Conservation (phyloP, 163 green algal genomes). For the Botryococcus braunii region DNA sequence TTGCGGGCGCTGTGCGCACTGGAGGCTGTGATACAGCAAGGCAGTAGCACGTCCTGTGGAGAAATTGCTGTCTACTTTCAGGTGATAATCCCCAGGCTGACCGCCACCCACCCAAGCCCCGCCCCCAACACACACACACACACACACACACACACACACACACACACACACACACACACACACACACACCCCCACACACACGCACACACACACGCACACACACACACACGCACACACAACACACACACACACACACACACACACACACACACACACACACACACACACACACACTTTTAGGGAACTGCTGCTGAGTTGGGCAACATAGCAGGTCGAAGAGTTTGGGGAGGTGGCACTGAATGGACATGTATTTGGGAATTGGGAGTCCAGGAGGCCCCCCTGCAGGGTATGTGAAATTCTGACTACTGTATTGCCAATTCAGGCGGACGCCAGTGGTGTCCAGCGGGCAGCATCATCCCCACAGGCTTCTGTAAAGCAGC, state of each 20-base stretch:
- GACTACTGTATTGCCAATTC: not conserved
- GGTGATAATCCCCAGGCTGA: not conserved
- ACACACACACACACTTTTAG: not conserved
- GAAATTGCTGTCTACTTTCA: conserved; percentile 70
- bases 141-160: not conserved
- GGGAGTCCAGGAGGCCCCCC: not conserved
- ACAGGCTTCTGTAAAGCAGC: conserved; percentile 44
- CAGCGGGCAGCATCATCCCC: conserved; percentile 16
- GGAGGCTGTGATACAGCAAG: conserved; percentile 56
- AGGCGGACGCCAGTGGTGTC: conserved; percentile 38
- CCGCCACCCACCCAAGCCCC: too few species aligned
- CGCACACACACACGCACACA: not conserved
- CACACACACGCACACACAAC: not conserved
- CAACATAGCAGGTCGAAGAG: not conserved
- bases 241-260: not conserved
- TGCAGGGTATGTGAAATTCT: not conserved
- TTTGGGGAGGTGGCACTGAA: not conserved
- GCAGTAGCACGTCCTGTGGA: conserved; percentile 42
- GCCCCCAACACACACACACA: not conserved
- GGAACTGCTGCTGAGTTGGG: not conserved
- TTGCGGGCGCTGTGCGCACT: conserved; percentile 65
- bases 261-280: too few species aligned
- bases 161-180: too few species aligned
- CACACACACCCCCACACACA: not conserved
- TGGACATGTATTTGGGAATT: not conserved